A percentile compares a stretch with the other conserved stretches of the same genome.
Conservation (phyloP, 2,329 filamentous ascomycete genomes). For the Hirsutella thompsonii region DNA sequence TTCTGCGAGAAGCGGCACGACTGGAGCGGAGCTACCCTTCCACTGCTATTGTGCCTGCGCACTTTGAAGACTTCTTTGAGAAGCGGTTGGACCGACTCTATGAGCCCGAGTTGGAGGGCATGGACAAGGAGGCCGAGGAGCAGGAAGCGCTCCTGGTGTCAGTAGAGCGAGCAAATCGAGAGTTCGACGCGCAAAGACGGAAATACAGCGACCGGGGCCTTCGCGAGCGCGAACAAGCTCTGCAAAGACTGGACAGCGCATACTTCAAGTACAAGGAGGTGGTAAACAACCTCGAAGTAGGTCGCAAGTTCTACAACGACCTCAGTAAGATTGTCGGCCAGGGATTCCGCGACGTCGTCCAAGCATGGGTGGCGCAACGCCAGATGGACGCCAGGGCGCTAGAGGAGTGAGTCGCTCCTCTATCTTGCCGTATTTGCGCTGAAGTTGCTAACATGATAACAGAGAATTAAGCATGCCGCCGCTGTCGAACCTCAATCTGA, state of each 20-base stretch:
- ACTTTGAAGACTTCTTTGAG: conserved; percentile 89
- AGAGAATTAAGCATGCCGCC: conserved; percentile 41
- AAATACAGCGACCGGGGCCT: conserved; percentile 49
- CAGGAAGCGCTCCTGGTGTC: conserved; percentile 61
- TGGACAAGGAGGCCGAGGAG: conserved; percentile 60
- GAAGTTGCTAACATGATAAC: conserved; percentile 1
- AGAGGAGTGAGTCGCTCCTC: conserved; percentile 53
- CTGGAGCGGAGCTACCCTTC: conserved; percentile 78
- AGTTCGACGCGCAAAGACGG: conserved; percentile 61
- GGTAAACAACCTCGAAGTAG: conserved; percentile 79
- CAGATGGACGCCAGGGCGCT: conserved; percentile 68
- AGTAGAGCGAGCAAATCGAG: conserved; percentile 61
- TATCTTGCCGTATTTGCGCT: background rate
- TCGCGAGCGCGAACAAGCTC: conserved; percentile 65
- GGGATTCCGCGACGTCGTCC: conserved; percentile 66
- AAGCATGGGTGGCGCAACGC: conserved; percentile 67
- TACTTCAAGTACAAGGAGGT: conserved; percentile 97
- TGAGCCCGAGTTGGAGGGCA: conserved; percentile 59
- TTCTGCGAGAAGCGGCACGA: conserved; percentile 70
- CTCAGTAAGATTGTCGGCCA: conserved; percentile 71
- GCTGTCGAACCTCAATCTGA: conserved; percentile 29
- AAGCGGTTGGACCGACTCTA: conserved; percentile 63
- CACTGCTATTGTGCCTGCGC: conserved; percentile 71
- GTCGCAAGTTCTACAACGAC: conserved; percentile 94
- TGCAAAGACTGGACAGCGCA: conserved; percentile 81